phyloP scores from a whole-genome alignment of 2,329 filamentous ascomycete species.

The Claviceps sp. region DNA sequence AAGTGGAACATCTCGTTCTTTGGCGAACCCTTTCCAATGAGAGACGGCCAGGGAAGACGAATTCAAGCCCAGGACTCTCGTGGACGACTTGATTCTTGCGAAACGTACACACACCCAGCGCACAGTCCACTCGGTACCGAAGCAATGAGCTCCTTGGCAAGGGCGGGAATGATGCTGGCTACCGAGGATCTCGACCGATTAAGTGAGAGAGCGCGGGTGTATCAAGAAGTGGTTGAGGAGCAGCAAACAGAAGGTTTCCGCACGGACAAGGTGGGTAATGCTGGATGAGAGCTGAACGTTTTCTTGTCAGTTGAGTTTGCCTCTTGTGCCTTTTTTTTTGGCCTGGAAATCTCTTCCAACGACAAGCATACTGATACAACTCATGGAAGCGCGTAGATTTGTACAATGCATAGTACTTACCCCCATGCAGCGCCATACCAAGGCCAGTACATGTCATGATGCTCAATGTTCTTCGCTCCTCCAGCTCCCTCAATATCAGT shows the following conservation, averaged over 20 bases:
- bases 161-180: conserved; percentile 16
- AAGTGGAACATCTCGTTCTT: background rate
- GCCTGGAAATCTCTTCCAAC: background rate
- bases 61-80: conserved; percentile 17
- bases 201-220: conserved; percentile 13
- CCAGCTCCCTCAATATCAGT: background rate
- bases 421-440: background rate
- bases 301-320: background rate
- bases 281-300: background rate
- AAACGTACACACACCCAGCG: conserved; percentile 8
- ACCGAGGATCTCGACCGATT: conserved; percentile 20
- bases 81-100: conserved; percentile 12
- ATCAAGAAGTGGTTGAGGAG: background rate
- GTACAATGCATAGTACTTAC: background rate
- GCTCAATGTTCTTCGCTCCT: background rate
- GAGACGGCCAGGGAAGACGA: conserved; percentile 17
- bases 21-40: conserved; percentile 6
- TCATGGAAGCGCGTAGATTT: background rate
- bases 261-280: background rate
- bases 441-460: background rate
- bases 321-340: background rate
- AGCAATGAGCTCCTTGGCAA: conserved; percentile 13
- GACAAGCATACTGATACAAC: background rate
- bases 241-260: background rate
- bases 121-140: conserved; percentile 11